Evolutionary conservation across 192 early-diverging fungal genomes (phyloP).

Genomic region (Endogone sp.): DNA sequence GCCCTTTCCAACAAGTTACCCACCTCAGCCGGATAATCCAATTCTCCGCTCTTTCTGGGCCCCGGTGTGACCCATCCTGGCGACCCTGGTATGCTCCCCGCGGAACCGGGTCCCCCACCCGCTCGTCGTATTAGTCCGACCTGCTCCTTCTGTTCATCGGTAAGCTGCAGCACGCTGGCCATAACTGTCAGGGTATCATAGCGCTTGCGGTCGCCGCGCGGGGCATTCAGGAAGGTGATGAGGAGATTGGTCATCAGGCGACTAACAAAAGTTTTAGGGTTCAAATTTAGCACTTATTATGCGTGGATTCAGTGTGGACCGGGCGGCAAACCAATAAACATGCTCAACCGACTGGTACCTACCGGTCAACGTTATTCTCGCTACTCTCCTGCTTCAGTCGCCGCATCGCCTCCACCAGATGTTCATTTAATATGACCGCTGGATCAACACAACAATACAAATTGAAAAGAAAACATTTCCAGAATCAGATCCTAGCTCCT

Average conservation of each 20-base stretch:
- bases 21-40: conserved; percentile 20
- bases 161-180: conserved; percentile 81
- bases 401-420: conserved; percentile 89
- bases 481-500: not conserved
- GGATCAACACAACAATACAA: not conserved
- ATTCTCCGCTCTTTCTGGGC: not conserved
- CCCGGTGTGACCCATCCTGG: conserved; percentile 1
- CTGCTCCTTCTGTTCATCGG: conserved; percentile 83
- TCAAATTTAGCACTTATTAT: no score
- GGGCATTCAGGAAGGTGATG: conserved; percentile 79
- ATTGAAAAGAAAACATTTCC: not conserved
- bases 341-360: not conserved
- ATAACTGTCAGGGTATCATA: conserved; percentile 92
- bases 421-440: conserved; percentile 84
- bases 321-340: not conserved
- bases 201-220: conserved; percentile 85
- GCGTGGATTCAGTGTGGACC: not conserved
- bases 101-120: conserved; percentile 17
- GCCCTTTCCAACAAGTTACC: no score
- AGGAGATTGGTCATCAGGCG: conserved; percentile 88
- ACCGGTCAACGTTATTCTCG: conserved; percentile 60
- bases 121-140: conserved; percentile 71
- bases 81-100: not conserved
- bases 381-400: conserved; percentile 74
- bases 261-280: no score